phyloP scores from a whole-genome alignment of 73 alveolate genomes.

The Halteria grandinella region DNA sequence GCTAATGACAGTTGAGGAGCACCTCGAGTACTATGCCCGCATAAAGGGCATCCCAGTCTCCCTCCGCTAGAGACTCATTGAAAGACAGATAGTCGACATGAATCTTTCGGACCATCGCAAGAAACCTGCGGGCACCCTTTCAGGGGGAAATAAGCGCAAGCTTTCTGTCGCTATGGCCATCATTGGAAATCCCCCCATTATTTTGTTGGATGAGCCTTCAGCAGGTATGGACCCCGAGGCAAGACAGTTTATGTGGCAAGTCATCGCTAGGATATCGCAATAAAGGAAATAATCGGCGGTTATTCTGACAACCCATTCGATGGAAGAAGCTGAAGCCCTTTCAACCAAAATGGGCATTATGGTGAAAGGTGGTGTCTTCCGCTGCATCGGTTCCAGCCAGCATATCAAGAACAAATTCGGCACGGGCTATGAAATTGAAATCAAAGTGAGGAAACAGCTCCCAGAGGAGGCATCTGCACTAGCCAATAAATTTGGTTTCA shows the following conservation, averaged over 20 bases:
- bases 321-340: constrained; percentile 71
- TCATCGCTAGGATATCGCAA: constrained; percentile 86
- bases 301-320: constrained; percentile 57
- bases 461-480: not conserved
- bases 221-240: constrained; percentile 97
- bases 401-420: constrained; percentile 94
- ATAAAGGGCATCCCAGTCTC: constrained; percentile 72
- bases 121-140: constrained; percentile 72
- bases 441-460: constrained; percentile 60
- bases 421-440: constrained; percentile 92
- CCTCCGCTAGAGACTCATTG: not conserved
- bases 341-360: constrained; percentile 93
- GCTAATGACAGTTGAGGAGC: constrained; percentile 82
- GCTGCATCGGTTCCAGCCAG: constrained; percentile 91
- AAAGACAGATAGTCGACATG: constrained; percentile 21
- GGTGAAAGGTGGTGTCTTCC: constrained; percentile 92
- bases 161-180: constrained; percentile 96
- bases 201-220: constrained; percentile 95
- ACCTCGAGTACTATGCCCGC: constrained; percentile 76
- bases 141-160: constrained; percentile 98
- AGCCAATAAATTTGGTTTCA: not conserved
- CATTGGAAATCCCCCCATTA: constrained; percentile 97
- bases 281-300: constrained; percentile 66
- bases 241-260: constrained; percentile 94
- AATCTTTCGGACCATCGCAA: constrained; percentile 15